These are phyloP conservation scores for Vaccinium macrocarpon DNA, from an alignment of 148 eudicot species.

Conservation along the genomic window DNA sequence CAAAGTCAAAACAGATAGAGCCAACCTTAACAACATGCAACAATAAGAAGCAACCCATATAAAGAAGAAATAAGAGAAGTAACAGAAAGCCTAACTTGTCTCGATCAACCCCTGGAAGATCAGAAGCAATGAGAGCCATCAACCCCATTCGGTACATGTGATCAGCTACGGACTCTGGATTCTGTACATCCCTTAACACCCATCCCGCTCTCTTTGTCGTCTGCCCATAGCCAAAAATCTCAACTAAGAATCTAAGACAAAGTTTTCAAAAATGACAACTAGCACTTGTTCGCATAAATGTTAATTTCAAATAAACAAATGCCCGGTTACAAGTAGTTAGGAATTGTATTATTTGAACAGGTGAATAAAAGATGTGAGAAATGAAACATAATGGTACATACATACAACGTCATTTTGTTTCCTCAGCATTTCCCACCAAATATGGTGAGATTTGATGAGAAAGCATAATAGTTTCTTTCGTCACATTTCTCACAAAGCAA, in stretches of 20 bases:
- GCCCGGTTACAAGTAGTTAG: neutral
- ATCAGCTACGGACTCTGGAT: constrained; percentile 91
- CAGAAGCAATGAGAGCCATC: constrained; percentile 83
- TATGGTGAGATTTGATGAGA: neutral
- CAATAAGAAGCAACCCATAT: neutral
- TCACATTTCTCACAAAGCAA: neutral
- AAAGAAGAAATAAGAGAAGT: neutral
- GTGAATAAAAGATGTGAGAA: neutral
- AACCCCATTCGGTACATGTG: constrained; percentile 97
- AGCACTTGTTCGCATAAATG: neutral
- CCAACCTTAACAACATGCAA: neutral
- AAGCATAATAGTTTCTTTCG: neutral
- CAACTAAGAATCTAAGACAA: neutral
- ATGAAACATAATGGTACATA: neutral
- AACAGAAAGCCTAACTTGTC: constrained; percentile 61
- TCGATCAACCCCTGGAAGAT: constrained; percentile 80
- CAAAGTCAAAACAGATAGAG: neutral
- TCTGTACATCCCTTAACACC: constrained; percentile 57
- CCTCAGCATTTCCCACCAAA: neutral
- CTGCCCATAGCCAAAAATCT: constrained; percentile 31
- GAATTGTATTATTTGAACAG: neutral
- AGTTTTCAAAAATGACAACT: neutral
- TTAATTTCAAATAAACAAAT: neutral
- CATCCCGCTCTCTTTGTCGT: constrained; percentile 93
- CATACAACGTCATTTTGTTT: neutral